Evolutionary conservation across 768 basidiomycete species (phyloP).

Genomic region (Serendipita sp.): DNA sequence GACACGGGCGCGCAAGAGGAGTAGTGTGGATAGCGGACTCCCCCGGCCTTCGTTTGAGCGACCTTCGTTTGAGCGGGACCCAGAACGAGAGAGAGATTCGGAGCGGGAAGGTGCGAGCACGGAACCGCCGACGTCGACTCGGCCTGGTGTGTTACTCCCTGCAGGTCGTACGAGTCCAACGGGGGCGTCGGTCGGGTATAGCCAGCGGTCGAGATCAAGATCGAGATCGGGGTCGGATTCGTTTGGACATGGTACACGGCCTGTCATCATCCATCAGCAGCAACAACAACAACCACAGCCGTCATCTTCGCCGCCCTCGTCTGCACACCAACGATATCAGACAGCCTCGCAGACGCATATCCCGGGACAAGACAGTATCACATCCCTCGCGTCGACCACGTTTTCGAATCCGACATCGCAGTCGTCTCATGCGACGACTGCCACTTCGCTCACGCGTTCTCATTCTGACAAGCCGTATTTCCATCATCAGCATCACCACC

Average conservation of each 20-base stretch:
- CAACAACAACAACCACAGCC: not conserved
- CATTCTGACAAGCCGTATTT: not conserved
- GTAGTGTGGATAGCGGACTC: not conserved
- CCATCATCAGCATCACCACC: not conserved
- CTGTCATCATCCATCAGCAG: not conserved
- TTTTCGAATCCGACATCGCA: not conserved
- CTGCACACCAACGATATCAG: not conserved
- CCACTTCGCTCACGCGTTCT: not conserved
- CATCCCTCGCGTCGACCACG: not conserved
- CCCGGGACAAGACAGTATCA: conserved; percentile 1
- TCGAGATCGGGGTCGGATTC: not conserved
- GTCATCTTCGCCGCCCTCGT: no score
- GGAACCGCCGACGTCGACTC: not conserved
- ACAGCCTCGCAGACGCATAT: not conserved
- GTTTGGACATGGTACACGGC: not conserved
- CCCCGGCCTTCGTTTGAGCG: no score
- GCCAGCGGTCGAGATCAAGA: not conserved
- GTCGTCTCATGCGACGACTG: not conserved
- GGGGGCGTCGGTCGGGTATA: not conserved
- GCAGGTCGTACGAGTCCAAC: not conserved
- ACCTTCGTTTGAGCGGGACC: not conserved
- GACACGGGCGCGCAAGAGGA: not conserved
- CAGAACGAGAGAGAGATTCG: not conserved
- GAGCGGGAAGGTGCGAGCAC: not conserved
- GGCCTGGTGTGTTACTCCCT: not conserved